phyloP scores from a whole-genome alignment of 768 basidiomycete genomes.

The Wakefieldia striispora region DNA sequence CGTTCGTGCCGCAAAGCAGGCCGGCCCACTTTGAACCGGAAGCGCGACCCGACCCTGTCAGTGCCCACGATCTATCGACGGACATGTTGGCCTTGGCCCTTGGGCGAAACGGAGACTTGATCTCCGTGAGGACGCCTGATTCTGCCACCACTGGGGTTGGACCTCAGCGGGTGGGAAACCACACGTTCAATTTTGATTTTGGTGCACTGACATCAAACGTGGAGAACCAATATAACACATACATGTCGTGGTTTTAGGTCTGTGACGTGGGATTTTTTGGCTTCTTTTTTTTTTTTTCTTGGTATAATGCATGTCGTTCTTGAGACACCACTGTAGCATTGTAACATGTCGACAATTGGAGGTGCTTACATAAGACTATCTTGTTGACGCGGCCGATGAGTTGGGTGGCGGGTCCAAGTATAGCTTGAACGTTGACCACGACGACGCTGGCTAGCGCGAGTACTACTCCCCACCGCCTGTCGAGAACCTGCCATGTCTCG shows the following conservation, averaged over 20 bases:
- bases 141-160: slow-evolving; percentile 21
- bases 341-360: slow-evolving; percentile 2
- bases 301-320: slow-evolving; percentile 2
- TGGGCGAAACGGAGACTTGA: slow-evolving; percentile 28
- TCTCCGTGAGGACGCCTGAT: slow-evolving; percentile 21
- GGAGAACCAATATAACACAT: slow-evolving; percentile 53
- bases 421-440: slow-evolving; percentile 17
- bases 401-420: slow-evolving; percentile 10
- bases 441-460: slow-evolving; percentile 7
- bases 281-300: slow-evolving; percentile 15
- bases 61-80: slow-evolving; percentile 28
- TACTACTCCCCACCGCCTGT: background rate
- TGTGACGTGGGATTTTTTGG: slow-evolving; percentile 12
- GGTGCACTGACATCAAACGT: slow-evolving; percentile 54
- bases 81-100: slow-evolving; percentile 33
- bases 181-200: slow-evolving; percentile 60
- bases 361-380: slow-evolving; percentile 27
- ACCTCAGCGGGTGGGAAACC: slow-evolving; percentile 45
- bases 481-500: slow-evolving; percentile 53
- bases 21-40: slow-evolving; percentile 16
- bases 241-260: slow-evolving; percentile 66
- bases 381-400: slow-evolving; percentile 18
- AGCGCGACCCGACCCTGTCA: slow-evolving; percentile 16
- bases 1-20: slow-evolving; percentile 22
- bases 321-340: slow-evolving; percentile 11